phyloP scores from a whole-genome alignment of 2,329 filamentous ascomycete species.

The Curvularia lunata region DNA sequence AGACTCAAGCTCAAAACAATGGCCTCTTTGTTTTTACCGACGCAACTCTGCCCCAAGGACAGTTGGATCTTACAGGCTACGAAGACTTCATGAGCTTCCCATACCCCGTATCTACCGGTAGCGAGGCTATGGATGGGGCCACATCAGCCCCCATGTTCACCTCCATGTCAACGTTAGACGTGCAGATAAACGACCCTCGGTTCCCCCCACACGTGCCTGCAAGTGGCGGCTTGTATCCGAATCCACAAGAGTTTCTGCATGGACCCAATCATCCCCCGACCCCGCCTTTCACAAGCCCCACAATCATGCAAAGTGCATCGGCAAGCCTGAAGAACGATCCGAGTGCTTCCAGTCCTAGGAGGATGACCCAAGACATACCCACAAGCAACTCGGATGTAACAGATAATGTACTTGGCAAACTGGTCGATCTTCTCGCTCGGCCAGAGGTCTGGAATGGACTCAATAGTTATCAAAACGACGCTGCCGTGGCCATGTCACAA shows the following conservation, averaged over 20 bases:
- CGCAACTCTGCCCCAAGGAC: not conserved
- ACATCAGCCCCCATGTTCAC: not conserved
- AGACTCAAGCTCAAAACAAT: not conserved
- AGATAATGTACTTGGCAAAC: constrained; percentile 6
- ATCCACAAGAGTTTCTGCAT: constrained; percentile 4
- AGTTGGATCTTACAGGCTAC: constrained; percentile 5
- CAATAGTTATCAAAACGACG: not conserved
- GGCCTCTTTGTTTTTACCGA: constrained; percentile 1
- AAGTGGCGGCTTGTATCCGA: not conserved
- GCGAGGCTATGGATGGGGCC: constrained; percentile 1
- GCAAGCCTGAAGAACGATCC: not conserved
- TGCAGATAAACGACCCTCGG: constrained; percentile 3
- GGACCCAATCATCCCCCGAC: constrained; percentile 4
- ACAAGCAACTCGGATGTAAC: not conserved
- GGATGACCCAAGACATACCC: not conserved
- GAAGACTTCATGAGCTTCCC: constrained; percentile 13
- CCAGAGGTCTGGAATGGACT: constrained; percentile 8
- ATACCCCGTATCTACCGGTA: not conserved
- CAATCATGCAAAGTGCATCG: not conserved
- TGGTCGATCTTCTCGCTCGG: constrained; percentile 10
- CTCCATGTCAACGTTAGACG: not conserved
- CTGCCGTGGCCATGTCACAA: constrained; percentile 1
- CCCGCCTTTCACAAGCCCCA: constrained; percentile 9
- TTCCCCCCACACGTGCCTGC: not conserved
- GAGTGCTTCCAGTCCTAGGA: not conserved